Conservation (phyloP, 192 early-diverging fungal species). For the Kickxella alabastrina region DNA sequence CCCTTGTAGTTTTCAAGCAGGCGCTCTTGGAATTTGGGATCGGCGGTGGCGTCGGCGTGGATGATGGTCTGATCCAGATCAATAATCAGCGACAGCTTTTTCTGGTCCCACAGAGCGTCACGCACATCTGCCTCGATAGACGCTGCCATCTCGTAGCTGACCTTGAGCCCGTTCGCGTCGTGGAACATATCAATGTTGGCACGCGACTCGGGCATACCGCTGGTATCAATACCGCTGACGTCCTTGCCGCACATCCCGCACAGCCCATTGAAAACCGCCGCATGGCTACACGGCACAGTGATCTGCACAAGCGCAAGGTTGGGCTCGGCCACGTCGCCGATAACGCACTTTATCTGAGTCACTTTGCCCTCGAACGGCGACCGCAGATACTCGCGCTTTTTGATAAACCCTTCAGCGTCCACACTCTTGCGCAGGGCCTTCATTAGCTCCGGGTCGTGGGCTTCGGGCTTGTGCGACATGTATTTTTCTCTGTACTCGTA, state of each 20-base stretch:
- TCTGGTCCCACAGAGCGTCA: conserved; percentile 56
- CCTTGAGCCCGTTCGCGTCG: conserved; percentile 64
- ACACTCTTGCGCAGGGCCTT: conserved; percentile 26
- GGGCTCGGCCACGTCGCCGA: conserved; percentile 21
- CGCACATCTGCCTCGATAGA: conserved; percentile 18
- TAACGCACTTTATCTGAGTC: not conserved
- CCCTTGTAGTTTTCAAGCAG: conserved; percentile 43
- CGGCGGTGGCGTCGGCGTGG: conserved; percentile 63
- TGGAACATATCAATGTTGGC: conserved; percentile 80
- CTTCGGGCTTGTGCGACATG: conserved; percentile 3
- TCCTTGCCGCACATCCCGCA: conserved; percentile 82
- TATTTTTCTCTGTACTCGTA: conserved; percentile 39
- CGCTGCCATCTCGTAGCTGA: conserved; percentile 49
- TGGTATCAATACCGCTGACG: conserved; percentile 38
- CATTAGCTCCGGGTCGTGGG: conserved; percentile 9
- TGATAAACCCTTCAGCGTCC: conserved; percentile 20
- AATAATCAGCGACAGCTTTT: conserved; percentile 84
- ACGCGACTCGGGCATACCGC: conserved; percentile 49
- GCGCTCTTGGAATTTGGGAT: conserved; percentile 31
- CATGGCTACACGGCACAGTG: conserved; percentile 67
- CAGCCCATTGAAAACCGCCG: conserved; percentile 68
- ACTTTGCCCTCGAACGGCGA: conserved; percentile 42
- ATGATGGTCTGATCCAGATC: conserved; percentile 98
- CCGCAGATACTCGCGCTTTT: conserved; percentile 36
- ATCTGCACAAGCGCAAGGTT: conserved; percentile 22